phyloP scores from a whole-genome alignment of 73 alveolate species.

The Paramecium pentaurelia region DNA sequence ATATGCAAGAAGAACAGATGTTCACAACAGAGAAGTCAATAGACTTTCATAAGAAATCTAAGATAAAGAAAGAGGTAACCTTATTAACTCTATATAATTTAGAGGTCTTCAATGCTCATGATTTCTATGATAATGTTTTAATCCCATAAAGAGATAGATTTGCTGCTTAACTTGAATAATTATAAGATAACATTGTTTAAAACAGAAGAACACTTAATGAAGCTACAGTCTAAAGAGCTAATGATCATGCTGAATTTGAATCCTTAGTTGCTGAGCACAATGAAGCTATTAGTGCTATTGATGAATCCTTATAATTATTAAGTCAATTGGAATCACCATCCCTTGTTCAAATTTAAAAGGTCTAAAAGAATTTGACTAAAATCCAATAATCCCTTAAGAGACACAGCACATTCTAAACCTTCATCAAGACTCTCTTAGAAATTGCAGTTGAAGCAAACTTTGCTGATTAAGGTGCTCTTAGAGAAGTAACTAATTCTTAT shows the following conservation, averaged over 20 bases:
- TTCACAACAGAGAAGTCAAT: conserved; percentile 20
- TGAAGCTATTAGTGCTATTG: conserved; percentile 44
- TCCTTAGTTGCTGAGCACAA: conserved; percentile 34
- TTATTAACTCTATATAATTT: not conserved
- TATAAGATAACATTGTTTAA: not conserved
- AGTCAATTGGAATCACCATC: conserved; percentile 21
- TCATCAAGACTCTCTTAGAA: conserved; percentile 26
- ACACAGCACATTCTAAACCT: conserved; percentile 46
- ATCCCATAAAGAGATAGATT: conserved; percentile 56
- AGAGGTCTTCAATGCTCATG: conserved; percentile 47
- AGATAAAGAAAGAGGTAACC: conserved; percentile 48
- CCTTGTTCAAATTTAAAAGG: conserved; percentile 32
- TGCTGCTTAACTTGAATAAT: conserved; percentile 27
- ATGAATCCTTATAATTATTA: not conserved
- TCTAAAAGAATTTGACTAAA: conserved; percentile 21
- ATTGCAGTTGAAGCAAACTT: conserved; percentile 46
- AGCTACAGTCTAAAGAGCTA: conserved; percentile 26
- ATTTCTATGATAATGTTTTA: conserved; percentile 45
- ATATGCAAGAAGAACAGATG: conserved; percentile 50
- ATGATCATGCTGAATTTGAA: conserved; percentile 42
- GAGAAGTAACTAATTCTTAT: not conserved
- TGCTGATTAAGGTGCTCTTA: conserved; percentile 48
- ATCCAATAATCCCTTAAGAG: conserved; percentile 21
- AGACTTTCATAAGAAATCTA: conserved; percentile 47
- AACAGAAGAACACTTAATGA: conserved; percentile 32